Evolutionary conservation across 1,284 basidiomycete genomes (phyloP).

Genomic region (Schizophyllum commune): DNA sequence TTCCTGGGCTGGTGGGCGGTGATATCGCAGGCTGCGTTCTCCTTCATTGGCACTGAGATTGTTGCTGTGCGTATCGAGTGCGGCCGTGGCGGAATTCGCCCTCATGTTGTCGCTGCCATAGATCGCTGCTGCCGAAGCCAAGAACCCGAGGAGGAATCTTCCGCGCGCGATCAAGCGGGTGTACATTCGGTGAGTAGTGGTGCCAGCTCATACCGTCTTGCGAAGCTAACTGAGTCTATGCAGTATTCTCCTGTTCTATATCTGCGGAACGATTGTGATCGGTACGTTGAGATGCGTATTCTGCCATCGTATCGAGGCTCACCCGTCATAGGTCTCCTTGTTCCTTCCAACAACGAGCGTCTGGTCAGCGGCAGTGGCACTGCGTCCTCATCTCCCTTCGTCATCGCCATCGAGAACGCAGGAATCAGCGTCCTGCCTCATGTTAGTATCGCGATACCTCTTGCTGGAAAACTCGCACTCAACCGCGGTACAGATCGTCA

Average conservation of each 20-base stretch:
- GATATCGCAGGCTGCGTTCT: constrained; percentile 75
- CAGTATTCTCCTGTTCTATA: constrained; percentile 60
- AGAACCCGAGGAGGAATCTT: constrained; percentile 61
- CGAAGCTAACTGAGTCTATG: neutral
- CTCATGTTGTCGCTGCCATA: constrained; percentile 16
- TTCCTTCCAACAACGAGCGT: constrained; percentile 55
- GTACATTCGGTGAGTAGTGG: constrained; percentile 49
- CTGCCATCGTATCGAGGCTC: too few species aligned
- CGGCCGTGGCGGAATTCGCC: neutral
- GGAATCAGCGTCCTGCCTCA: constrained; percentile 68
- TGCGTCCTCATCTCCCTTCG: constrained; percentile 77
- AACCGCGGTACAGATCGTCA: constrained; percentile 53
- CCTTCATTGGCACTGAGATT: constrained; percentile 77
- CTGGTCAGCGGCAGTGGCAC: constrained; percentile 48
- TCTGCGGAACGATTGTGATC: constrained; percentile 50
- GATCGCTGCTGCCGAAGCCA: constrained; percentile 77
- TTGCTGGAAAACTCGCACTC: constrained; percentile 34
- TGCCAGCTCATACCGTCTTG: constrained; percentile 2
- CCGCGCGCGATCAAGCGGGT: constrained; percentile 64
- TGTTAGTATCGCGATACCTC: constrained; percentile 32
- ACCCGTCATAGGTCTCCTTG: constrained; percentile 68
- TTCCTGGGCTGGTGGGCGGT: constrained; percentile 67
- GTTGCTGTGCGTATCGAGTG: constrained; percentile 57
- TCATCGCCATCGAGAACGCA: constrained; percentile 69
- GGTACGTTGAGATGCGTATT: constrained; percentile 27